Percentiles rank a stretch among this genome's conserved stretches.
These are phyloP conservation scores for Primulina eburnea DNA, from an alignment of 257 asterid genomes.

Conservation along the genomic window DNA sequence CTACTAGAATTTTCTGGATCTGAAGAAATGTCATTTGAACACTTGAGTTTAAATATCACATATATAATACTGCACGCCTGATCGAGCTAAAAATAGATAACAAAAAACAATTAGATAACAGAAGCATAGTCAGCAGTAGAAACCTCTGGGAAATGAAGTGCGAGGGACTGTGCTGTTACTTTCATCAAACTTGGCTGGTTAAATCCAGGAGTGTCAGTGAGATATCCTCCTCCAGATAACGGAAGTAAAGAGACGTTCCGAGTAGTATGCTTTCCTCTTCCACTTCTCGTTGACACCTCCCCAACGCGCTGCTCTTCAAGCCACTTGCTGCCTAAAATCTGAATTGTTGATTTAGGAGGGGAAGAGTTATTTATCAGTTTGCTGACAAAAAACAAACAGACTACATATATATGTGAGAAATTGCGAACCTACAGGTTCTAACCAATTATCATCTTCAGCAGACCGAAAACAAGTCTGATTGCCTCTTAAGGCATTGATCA, in stretches of 20 bases:
- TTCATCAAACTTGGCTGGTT: conserved; percentile 87
- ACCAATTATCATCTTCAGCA: conserved; percentile 48
- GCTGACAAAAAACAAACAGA: conserved; percentile 1
- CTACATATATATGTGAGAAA: conserved; percentile 1
- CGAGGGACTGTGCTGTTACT: conserved; percentile 83
- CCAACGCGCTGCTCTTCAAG: conserved; percentile 90
- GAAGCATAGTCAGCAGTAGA: conserved; percentile 16
- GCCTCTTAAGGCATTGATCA: conserved; percentile 82
- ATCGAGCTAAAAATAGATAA: conserved; percentile 2
- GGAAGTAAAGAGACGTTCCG: conserved; percentile 87
- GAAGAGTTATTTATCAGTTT: conserved; percentile 5
- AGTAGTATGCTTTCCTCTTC: conserved; percentile 93
- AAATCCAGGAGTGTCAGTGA: conserved; percentile 94
- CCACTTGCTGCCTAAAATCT: conserved; percentile 89
- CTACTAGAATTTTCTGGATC: conserved; percentile 67
- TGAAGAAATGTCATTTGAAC: conserved; percentile 28
- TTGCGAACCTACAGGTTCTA: conserved; percentile 54
- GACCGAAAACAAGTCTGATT: conserved; percentile 36
- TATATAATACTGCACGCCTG: background rate
- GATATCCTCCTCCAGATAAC: conserved; percentile 64
- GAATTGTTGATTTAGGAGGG: conserved; percentile 17
- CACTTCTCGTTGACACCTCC: conserved; percentile 88
- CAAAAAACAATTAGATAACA: background rate
- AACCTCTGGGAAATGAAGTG: conserved; percentile 87
- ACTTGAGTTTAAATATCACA: conserved; percentile 15